Percentiles rank a stretch among this genome's conserved stretches.
Conservation (phyloP, 2,329 filamentous ascomycete species). For the Cercospora citrullina region DNA sequence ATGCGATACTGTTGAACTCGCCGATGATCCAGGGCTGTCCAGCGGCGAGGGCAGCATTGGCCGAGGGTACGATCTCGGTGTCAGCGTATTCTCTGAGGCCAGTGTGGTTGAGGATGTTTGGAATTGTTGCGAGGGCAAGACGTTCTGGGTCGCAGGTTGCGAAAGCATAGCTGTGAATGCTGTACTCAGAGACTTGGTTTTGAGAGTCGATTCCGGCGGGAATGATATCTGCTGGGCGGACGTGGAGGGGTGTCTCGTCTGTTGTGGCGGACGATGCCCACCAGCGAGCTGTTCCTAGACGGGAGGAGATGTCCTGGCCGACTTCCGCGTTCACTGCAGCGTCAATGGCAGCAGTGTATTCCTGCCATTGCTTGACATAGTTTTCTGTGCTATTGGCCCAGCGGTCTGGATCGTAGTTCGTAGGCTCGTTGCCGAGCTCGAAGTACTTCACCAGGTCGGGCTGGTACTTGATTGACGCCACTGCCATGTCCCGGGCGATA, state of each 20-base stretch:
- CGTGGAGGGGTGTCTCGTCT: conserved; percentile 32
- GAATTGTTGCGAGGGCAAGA: conserved; percentile 30
- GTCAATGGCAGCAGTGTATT: conserved; percentile 34
- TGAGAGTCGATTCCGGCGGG: conserved; percentile 32
- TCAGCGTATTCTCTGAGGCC: conserved; percentile 32
- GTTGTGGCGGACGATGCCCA: conserved; percentile 37
- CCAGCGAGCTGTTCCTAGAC: conserved; percentile 27
- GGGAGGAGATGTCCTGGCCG: conserved; percentile 7
- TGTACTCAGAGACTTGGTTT: conserved; percentile 34
- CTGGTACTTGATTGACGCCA: conserved; percentile 35
- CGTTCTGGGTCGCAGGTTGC: conserved; percentile 34
- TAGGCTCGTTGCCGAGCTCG: conserved; percentile 38
- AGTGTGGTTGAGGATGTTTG: conserved; percentile 37
- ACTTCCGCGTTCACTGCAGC: conserved; percentile 26
- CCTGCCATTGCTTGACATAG: conserved; percentile 37
- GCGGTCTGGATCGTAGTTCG: conserved; percentile 31
- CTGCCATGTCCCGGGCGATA: conserved; percentile 34
- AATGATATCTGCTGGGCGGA: conserved; percentile 34
- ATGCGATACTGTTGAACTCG: conserved; percentile 47
- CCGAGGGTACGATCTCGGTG: conserved; percentile 35
- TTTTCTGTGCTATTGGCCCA: conserved; percentile 32
- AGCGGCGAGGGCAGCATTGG: conserved; percentile 31
- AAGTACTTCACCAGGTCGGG: conserved; percentile 30
- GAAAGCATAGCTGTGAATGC: conserved; percentile 37
- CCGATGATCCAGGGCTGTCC: conserved; percentile 39